Conservation (phyloP, 176 grass and related monocot genomes). For the Avena sativa region DNA sequence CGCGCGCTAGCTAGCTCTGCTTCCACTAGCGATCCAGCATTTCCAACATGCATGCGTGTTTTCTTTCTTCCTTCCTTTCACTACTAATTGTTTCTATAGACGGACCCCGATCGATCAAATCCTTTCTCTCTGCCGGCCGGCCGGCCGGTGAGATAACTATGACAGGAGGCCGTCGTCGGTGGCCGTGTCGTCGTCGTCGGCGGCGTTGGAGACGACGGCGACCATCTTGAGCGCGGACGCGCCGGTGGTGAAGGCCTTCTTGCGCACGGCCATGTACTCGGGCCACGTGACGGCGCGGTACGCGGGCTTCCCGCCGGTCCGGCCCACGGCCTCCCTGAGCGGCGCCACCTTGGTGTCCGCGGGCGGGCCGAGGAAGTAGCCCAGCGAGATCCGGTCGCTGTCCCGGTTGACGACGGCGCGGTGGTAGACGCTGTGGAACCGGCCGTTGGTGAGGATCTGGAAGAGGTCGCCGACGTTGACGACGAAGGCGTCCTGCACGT, state of each 20-base stretch:
- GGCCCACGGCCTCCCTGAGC: slow-evolving; percentile 42
- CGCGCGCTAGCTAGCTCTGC: not conserved
- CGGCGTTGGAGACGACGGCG: not conserved
- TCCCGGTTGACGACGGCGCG: slow-evolving; percentile 83
- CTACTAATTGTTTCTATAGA: slow-evolving; percentile 20
- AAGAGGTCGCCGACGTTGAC: slow-evolving; percentile 94
- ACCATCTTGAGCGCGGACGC: slow-evolving; percentile 64
- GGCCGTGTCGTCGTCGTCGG: not conserved
- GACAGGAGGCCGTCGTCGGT: not conserved
- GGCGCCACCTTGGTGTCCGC: slow-evolving; percentile 61
- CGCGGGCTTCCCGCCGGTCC: slow-evolving; percentile 29
- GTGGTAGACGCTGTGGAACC: slow-evolving; percentile 84
- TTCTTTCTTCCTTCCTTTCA: not conserved
- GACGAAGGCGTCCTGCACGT: slow-evolving; percentile 56
- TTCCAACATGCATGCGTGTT: not conserved
- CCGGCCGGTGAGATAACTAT: slow-evolving; percentile 16
- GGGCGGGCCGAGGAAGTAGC: slow-evolving; percentile 79
- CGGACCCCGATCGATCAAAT: not conserved
- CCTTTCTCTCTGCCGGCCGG: not conserved
- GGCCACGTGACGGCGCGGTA: slow-evolving; percentile 91
- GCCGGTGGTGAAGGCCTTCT: slow-evolving; percentile 77
- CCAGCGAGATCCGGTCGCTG: slow-evolving; percentile 70
- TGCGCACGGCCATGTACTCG: slow-evolving; percentile 79
- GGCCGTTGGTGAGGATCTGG: slow-evolving; percentile 92
- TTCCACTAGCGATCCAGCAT: slow-evolving; percentile 17